Percentiles rank a stretch among this genome's conserved stretches.
These are phyloP conservation scores for Tilletia horrida DNA, from an alignment of 1,284 basidiomycete species.

Conservation along the genomic window DNA sequence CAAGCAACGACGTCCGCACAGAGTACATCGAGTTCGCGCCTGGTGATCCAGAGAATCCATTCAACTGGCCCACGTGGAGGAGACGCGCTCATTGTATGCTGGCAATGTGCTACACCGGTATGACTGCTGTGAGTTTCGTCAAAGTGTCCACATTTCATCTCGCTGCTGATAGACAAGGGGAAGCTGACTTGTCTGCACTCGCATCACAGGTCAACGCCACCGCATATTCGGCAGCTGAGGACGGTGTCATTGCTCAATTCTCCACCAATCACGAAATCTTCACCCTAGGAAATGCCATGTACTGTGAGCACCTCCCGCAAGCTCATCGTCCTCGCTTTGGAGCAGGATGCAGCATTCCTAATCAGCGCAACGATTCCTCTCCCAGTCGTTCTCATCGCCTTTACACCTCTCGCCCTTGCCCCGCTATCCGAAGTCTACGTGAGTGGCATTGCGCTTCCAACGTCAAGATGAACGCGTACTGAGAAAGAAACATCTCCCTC, in stretches of 20 bases:
- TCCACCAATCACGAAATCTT: constrained; percentile 30
- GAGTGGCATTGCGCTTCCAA: neutral
- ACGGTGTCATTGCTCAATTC: constrained; percentile 25
- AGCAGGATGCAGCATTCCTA: too few relatives aligned
- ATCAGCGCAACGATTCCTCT: neutral
- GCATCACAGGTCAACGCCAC: constrained; percentile 29
- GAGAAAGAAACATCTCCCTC: neutral
- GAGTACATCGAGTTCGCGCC: constrained; percentile 40
- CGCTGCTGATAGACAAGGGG: neutral
- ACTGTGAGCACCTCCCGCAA: neutral
- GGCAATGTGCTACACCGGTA: constrained; percentile 37
- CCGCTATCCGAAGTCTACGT: constrained; percentile 37
- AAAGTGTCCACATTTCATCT: neutral
- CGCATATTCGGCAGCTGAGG: constrained; percentile 31
- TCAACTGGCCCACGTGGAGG: constrained; percentile 36
- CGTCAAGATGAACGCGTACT: neutral
- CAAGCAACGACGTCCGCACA: constrained; percentile 5
- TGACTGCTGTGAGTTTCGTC: constrained; percentile 28
- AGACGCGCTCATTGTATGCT: constrained; percentile 31
- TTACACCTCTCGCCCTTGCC: constrained; percentile 39
- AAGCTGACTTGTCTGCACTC: neutral
- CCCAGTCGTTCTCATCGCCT: constrained; percentile 38
- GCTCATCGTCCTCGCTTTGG: too few relatives aligned
- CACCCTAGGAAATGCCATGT: constrained; percentile 31
- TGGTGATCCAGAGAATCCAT: constrained; percentile 38